These are phyloP conservation scores for Penicillium cataractarum DNA, from an alignment of 495 filamentous ascomycete genomes.

Conservation along the genomic window DNA sequence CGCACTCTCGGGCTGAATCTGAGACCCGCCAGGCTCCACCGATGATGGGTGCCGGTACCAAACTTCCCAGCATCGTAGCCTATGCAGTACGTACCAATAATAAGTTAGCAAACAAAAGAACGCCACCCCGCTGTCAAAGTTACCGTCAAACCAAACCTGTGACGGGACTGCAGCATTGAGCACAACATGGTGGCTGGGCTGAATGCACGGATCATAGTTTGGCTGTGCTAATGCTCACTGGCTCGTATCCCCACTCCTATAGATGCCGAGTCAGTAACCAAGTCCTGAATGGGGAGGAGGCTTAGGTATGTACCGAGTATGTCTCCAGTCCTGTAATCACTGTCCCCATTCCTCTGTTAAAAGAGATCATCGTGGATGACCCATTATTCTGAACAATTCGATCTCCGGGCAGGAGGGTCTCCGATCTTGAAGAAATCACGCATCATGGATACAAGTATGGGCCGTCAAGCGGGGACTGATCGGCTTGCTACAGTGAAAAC, in stretches of 20 bases:
- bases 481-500: background rate
- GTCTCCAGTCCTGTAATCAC: background rate
- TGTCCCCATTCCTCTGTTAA: background rate
- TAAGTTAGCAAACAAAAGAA: background rate
- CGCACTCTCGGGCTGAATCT: background rate
- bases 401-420: background rate
- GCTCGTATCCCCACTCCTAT: background rate
- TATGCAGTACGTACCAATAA: background rate
- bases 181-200: background rate
- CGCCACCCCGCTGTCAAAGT: slow-evolving; percentile 3
- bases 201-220: background rate
- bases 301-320: background rate
- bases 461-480: background rate
- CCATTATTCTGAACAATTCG: background rate
- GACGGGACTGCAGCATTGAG: too few relatives aligned
- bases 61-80: background rate
- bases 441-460: background rate
- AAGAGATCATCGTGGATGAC: too few relatives aligned
- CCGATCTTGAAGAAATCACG: background rate
- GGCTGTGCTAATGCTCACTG: background rate
- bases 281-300: background rate
- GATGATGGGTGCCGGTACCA: background rate
- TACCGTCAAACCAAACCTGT: background rate
- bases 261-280: background rate
- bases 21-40: slow-evolving; percentile 1